A percentile compares a stretch with the other conserved stretches of the same genome.
Conservation (phyloP, 805 yeast genomes). For the Teunomyces gatunensis region DNA sequence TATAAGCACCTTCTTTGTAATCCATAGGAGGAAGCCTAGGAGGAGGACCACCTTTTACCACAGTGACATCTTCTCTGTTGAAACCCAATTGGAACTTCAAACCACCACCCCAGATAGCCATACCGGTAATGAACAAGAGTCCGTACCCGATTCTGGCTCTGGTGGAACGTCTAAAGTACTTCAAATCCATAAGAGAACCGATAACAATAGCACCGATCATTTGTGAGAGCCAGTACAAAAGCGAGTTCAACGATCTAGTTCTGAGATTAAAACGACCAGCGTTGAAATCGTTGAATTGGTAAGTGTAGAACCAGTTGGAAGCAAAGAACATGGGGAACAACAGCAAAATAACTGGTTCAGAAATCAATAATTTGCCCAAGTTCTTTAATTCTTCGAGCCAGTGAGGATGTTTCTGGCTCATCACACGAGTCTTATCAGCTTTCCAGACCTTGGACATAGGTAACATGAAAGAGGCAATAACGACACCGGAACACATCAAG, state of each 20-base stretch:
- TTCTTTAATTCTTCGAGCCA: slow-evolving; percentile 45
- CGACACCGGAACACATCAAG: slow-evolving; percentile 47
- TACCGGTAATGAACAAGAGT: slow-evolving; percentile 36
- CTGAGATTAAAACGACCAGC: slow-evolving; percentile 55
- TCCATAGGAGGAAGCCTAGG: slow-evolving; percentile 35
- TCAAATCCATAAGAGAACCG: slow-evolving; percentile 50
- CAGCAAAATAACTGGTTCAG: slow-evolving; percentile 44
- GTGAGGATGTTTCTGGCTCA: slow-evolving; percentile 43
- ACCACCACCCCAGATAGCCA: slow-evolving; percentile 63
- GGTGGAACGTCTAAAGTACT: slow-evolving; percentile 35
- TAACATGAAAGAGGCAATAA: slow-evolving; percentile 44
- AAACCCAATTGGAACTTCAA: slow-evolving; percentile 43
- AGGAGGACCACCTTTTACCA: slow-evolving; percentile 10
- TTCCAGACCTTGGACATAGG: slow-evolving; percentile 50
- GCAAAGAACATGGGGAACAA: slow-evolving; percentile 62
- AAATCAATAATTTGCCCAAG: slow-evolving; percentile 34
- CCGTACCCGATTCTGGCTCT: slow-evolving; percentile 48
- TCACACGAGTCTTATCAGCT: slow-evolving; percentile 49
- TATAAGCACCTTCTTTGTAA: slow-evolving; percentile 45
- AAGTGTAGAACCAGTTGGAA: slow-evolving; percentile 66
- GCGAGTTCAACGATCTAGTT: slow-evolving; percentile 59
- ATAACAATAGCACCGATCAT: slow-evolving; percentile 54
- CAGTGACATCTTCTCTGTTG: slow-evolving; percentile 33
- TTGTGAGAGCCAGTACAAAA: slow-evolving; percentile 60
- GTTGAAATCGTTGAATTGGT: slow-evolving; percentile 59